Evolutionary conservation across 345 rosid genomes (phyloP).

Genomic region (Rhodomyrtus tomentosa): DNA sequence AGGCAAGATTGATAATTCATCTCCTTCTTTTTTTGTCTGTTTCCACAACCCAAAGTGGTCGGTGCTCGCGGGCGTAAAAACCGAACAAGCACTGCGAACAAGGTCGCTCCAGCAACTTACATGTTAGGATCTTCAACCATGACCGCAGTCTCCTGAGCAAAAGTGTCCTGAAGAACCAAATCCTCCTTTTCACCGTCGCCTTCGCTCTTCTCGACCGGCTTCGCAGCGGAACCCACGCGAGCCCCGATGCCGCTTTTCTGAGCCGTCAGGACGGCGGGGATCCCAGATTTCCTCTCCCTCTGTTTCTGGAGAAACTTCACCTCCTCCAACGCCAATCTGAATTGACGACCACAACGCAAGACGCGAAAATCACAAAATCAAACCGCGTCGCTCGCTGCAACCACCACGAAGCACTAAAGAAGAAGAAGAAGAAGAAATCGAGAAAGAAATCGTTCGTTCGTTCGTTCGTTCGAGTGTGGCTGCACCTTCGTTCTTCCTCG

Average conservation of each 20-base stretch:
- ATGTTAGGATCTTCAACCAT: slow-evolving; percentile 93
- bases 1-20: background rate
- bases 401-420: background rate
- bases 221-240: background rate
- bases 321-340: slow-evolving; percentile 76
- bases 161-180: slow-evolving; percentile 91
- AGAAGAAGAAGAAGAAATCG: background rate
- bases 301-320: slow-evolving; percentile 91
- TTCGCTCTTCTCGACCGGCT: slow-evolving; percentile 39
- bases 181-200: slow-evolving; percentile 95
- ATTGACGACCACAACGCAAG: background rate
- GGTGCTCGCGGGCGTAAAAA: background rate
- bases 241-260: slow-evolving; percentile 17
- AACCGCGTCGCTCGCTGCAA: background rate
- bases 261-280: slow-evolving; percentile 43
- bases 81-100: background rate
- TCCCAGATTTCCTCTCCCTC: slow-evolving; percentile 76
- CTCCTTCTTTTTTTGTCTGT: background rate
- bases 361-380: background rate
- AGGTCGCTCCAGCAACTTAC: slow-evolving; percentile 12
- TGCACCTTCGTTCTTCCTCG: slow-evolving; percentile 70
- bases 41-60: background rate
- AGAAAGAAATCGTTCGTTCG: background rate
- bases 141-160: slow-evolving; percentile 97
- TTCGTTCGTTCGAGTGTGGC: background rate